These are phyloP conservation scores for Pterocarpus macrocarpus DNA, from an alignment of 306 rosid species.

Conservation along the genomic window DNA sequence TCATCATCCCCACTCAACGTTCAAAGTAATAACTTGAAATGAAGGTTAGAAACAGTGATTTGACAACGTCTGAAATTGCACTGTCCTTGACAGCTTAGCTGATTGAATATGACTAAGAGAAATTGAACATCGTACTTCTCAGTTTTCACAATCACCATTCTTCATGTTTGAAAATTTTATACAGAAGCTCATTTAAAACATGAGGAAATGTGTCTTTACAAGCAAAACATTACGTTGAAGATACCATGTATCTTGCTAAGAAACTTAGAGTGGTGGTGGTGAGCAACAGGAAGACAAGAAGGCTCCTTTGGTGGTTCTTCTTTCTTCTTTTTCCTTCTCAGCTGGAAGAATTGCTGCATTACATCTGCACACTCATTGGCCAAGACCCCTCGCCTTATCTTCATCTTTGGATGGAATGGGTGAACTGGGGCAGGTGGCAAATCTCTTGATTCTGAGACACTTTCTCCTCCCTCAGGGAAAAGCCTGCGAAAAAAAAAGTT, in stretches of 20 bases:
- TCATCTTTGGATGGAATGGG: conserved; percentile 94
- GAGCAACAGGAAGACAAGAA: conserved; percentile 50
- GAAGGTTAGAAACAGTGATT: conserved; percentile 17
- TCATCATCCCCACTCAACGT: conserved; percentile 3
- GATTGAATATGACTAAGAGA: conserved; percentile 27
- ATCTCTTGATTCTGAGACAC: conserved; percentile 56
- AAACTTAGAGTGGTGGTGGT: conserved; percentile 70
- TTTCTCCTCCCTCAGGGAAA: conserved; percentile 76
- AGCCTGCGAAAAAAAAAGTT: conserved; percentile 60
- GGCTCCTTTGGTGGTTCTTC: conserved; percentile 51
- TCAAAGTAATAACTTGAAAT: conserved; percentile 27
- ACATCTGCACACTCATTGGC: conserved; percentile 81
- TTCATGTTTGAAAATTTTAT: conserved; percentile 20
- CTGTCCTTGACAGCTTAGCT: conserved; percentile 23
- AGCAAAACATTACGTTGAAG: conserved; percentile 80
- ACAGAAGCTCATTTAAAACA: conserved; percentile 41
- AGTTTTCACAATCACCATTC: conserved; percentile 13
- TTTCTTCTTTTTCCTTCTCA: conserved; percentile 75
- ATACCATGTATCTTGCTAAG: conserved; percentile 75
- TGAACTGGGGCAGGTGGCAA: conserved; percentile 82
- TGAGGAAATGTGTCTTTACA: conserved; percentile 47
- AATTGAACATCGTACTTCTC: neutral
- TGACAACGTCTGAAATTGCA: conserved; percentile 29
- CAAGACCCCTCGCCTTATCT: conserved; percentile 76
- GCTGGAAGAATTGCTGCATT: conserved; percentile 95